Percentiles rank a stretch among this genome's conserved stretches.
phyloP scores from a whole-genome alignment of 2,329 filamentous ascomycete genomes.

The Pseudogymnoascus sp. region DNA sequence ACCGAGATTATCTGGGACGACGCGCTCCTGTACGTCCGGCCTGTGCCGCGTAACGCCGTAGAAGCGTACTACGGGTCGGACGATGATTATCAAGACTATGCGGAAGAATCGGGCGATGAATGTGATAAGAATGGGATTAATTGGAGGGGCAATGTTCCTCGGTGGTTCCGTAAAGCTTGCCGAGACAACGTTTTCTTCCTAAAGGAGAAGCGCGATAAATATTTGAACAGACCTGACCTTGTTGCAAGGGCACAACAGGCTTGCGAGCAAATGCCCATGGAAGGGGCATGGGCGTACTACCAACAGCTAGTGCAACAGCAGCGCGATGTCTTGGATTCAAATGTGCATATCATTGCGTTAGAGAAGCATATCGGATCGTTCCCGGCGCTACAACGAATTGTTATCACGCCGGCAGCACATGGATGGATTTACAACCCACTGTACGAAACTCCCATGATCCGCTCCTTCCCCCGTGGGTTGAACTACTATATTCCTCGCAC shows the following conservation, averaged over 20 bases:
- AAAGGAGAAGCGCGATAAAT: fast-evolving
- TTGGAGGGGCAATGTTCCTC: background rate
- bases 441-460: constrained; percentile 37
- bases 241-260: background rate
- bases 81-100: background rate
- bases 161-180: background rate
- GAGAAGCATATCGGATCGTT: constrained; percentile 30
- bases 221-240: background rate
- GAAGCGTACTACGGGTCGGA: background rate
- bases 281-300: constrained; percentile 28
- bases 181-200: background rate
- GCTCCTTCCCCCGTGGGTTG: constrained; percentile 33
- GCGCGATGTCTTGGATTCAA: constrained; percentile 23
- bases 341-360: constrained; percentile 28
- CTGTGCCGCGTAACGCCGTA: background rate
- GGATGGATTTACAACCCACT: constrained; percentile 30
- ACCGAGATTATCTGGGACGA: constrained; percentile 36
- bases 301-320: constrained; percentile 30
- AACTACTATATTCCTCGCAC: constrained; percentile 26
- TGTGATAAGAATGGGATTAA: background rate
- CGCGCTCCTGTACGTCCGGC: constrained; percentile 8
- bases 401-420: constrained; percentile 34
- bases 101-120: background rate
- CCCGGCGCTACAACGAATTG: constrained; percentile 31
- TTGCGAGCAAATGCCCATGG: constrained; percentile 16